Percentiles rank a stretch among this genome's conserved stretches.
phyloP scores from a whole-genome alignment of 495 filamentous ascomycete species.

The Aspergillus affinis region DNA sequence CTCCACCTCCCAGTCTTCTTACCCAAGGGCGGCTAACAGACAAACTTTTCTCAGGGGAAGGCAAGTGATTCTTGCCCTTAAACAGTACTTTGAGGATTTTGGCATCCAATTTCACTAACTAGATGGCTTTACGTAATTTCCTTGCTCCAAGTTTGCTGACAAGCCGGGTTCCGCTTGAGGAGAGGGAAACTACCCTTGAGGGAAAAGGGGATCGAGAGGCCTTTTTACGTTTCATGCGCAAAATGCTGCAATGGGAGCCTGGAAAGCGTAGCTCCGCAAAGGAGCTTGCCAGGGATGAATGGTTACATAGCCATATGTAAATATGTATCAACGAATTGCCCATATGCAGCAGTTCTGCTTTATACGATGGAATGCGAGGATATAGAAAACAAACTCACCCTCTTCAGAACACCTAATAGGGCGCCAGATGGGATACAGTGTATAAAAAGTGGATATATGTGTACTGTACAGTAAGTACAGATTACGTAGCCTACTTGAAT shows the following conservation, averaged over 20 bases:
- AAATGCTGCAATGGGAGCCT: slow-evolving; percentile 34
- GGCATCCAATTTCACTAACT: neutral
- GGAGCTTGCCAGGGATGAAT: slow-evolving; percentile 23
- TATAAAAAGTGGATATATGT: too few species aligned
- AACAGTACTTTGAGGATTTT: neutral
- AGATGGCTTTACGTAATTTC: slow-evolving; percentile 18
- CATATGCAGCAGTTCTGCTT: too few species aligned
- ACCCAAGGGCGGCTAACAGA: slow-evolving; percentile 21
- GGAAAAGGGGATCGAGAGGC: slow-evolving; percentile 6
- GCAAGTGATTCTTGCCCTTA: neutral
- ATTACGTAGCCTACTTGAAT: too few species aligned
- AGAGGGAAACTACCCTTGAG: slow-evolving; percentile 23
- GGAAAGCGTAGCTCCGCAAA: slow-evolving; percentile 24
- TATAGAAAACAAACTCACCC: too few species aligned
- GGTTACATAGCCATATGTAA: slow-evolving; percentile 16
- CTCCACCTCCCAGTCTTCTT: slow-evolving; percentile 38
- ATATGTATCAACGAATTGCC: too few species aligned
- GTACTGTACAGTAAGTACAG: too few species aligned
- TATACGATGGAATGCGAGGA: too few species aligned
- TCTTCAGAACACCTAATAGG: too few species aligned
- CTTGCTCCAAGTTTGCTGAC: slow-evolving; percentile 9
- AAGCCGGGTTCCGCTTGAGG: slow-evolving; percentile 31
- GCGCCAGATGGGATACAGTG: too few species aligned
- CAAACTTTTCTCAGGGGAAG: slow-evolving; percentile 21
- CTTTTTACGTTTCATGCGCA: slow-evolving; percentile 23